phyloP scores from a whole-genome alignment of 1,284 basidiomycete genomes.

The Mycena sp. region DNA sequence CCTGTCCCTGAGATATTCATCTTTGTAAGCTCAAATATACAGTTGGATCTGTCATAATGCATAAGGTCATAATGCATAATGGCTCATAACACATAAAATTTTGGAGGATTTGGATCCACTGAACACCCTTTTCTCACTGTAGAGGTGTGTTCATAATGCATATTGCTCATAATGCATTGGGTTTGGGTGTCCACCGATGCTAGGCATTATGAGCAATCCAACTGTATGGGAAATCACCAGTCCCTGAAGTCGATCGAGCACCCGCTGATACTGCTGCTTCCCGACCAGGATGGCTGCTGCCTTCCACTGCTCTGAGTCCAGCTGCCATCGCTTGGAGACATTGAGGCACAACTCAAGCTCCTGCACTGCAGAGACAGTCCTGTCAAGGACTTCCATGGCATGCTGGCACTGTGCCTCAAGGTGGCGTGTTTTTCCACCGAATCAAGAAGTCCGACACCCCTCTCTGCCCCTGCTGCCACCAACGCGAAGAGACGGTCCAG shows the following conservation, averaged over 20 bases:
- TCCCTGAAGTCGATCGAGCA: slow-evolving; percentile 33
- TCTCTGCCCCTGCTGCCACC: slow-evolving; percentile 10
- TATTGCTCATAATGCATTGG: too few species aligned
- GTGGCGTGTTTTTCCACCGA: not conserved
- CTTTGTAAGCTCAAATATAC: slow-evolving; percentile 37
- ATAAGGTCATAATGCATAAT: too few species aligned
- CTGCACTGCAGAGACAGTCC: slow-evolving; percentile 29
- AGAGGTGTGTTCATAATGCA: too few species aligned
- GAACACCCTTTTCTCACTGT: too few species aligned
- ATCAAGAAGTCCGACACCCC: slow-evolving; percentile 4
- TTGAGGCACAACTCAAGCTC: slow-evolving; percentile 33
- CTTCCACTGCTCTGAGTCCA: slow-evolving; percentile 31
- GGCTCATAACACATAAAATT: too few species aligned
- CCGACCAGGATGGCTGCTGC: slow-evolving; percentile 21
- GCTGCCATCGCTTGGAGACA: slow-evolving; percentile 32
- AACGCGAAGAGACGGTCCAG: not conserved
- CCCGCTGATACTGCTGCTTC: slow-evolving; percentile 29
- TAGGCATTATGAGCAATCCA: too few species aligned
- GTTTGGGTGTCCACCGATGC: too few species aligned
- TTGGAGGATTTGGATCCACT: too few species aligned
- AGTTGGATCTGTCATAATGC: too few species aligned
- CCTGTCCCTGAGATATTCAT: slow-evolving; percentile 29
- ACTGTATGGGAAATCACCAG: slow-evolving; percentile 33
- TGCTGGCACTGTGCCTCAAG: slow-evolving; percentile 31
- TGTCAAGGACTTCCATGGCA: slow-evolving; percentile 28